phyloP scores from a whole-genome alignment of 768 basidiomycete genomes.

The Nidularia sp. region DNA sequence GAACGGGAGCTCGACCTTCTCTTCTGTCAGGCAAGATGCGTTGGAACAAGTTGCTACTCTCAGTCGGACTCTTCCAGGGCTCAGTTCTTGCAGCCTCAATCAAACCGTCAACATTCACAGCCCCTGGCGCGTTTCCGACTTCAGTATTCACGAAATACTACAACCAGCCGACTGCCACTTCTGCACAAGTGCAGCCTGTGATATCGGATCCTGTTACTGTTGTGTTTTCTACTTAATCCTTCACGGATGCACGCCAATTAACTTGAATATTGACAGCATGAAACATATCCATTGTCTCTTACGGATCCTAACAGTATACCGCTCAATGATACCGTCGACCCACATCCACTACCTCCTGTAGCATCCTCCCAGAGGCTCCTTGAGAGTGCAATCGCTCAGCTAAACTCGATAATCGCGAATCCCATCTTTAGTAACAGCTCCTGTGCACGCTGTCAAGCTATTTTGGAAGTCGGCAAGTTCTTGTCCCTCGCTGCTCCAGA shows the following conservation, averaged over 20 bases:
- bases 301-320: conserved; percentile 63
- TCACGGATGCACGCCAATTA: neutral
- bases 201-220: conserved; percentile 71
- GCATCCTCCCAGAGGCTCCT: conserved; percentile 44
- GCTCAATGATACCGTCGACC: conserved; percentile 54
- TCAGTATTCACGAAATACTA: conserved; percentile 62
- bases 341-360: conserved; percentile 60
- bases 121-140: conserved; percentile 61
- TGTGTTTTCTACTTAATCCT: conserved; percentile 5
- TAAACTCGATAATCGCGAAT: conserved; percentile 50
- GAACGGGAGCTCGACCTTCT: too few species aligned
- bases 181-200: conserved; percentile 72
- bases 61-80: neutral
- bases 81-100: conserved; percentile 13
- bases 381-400: conserved; percentile 49
- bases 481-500: conserved; percentile 60
- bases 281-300: conserved; percentile 54
- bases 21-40: too few species aligned
- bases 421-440: conserved; percentile 47
- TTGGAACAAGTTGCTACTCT: too few species aligned
- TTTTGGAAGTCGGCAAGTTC: conserved; percentile 62
- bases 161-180: conserved; percentile 70
- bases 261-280: conserved; percentile 31
- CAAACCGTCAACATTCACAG: conserved; percentile 47
- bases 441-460: conserved; percentile 59